Conservation (phyloP, 1,139 yeast species). For the Scheffersomyces insectosa region DNA sequence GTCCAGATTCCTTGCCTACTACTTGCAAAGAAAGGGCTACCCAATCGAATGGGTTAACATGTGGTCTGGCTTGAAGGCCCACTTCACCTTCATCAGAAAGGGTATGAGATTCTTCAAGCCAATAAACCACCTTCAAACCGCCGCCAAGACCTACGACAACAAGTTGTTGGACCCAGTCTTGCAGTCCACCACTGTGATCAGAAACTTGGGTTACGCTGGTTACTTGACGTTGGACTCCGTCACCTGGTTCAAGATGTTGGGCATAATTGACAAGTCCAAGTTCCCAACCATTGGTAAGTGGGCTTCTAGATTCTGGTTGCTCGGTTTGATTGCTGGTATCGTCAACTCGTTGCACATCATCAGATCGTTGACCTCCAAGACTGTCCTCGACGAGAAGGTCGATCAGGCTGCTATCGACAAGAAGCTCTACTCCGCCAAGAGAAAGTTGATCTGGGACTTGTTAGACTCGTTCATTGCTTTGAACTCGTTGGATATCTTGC, state of each 20-base stretch:
- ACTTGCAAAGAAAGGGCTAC: constrained; percentile 63
- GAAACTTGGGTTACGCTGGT: constrained; percentile 73
- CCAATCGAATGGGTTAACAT: constrained; percentile 49
- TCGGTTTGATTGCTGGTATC: constrained; percentile 67
- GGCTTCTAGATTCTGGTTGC: constrained; percentile 74
- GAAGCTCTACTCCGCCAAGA: constrained; percentile 48
- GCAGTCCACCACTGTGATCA: constrained; percentile 57
- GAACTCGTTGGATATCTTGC: constrained; percentile 62
- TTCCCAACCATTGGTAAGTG: constrained; percentile 39
- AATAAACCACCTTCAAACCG: constrained; percentile 68
- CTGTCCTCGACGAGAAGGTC: constrained; percentile 30
- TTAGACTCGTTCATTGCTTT: constrained; percentile 78
- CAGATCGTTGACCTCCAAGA: constrained; percentile 12
- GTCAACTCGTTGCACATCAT: constrained; percentile 50
- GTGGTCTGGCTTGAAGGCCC: constrained; percentile 54
- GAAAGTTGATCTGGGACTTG: constrained; percentile 76
- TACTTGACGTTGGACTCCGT: constrained; percentile 76
- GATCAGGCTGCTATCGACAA: constrained; percentile 19
- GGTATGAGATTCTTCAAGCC: constrained; percentile 87
- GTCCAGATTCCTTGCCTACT: constrained; percentile 68
- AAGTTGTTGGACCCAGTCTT: constrained; percentile 68
- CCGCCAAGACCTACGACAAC: constrained; percentile 69
- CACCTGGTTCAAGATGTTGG: constrained; percentile 63
- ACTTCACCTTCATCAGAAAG: constrained; percentile 74
- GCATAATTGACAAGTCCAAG: constrained; percentile 35